Evolutionary conservation across 1,284 basidiomycete genomes (phyloP).

Genomic region (Ceratobasidium sp.): DNA sequence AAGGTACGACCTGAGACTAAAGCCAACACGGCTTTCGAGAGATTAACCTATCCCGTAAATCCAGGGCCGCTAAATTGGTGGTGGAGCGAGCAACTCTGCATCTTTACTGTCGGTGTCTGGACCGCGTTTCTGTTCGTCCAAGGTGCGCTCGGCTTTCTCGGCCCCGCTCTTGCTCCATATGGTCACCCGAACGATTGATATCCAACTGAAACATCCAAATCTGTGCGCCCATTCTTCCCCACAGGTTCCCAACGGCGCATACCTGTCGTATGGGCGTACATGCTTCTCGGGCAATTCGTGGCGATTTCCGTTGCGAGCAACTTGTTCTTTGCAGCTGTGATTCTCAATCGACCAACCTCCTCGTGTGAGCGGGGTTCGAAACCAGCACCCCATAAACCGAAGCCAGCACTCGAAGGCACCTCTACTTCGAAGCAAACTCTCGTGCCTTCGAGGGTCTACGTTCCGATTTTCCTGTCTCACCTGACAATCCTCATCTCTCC

Average conservation of each 20-base stretch:
- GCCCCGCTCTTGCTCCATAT: neutral
- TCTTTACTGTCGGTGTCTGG: conserved; percentile 73
- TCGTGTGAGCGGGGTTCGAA: conserved; percentile 29
- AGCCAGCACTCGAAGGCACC: conserved; percentile 4
- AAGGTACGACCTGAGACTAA: neutral
- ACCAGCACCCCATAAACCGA: neutral
- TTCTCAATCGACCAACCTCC: conserved; percentile 54
- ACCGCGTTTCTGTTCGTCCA: conserved; percentile 67
- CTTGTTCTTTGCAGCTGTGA: conserved; percentile 71
- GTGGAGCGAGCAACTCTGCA: conserved; percentile 78
- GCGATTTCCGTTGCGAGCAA: conserved; percentile 76
- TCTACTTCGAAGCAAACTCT: conserved; percentile 35
- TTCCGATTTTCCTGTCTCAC: conserved; percentile 63
- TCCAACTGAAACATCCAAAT: neutral
- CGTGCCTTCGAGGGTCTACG: conserved; percentile 55
- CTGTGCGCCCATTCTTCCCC: conserved; percentile 1
- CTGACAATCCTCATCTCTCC: conserved; percentile 64
- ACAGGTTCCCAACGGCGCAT: conserved; percentile 61
- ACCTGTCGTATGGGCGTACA: conserved; percentile 71
- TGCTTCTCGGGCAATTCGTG: conserved; percentile 79
- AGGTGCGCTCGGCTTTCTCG: conserved; percentile 56
- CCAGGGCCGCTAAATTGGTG: conserved; percentile 68
- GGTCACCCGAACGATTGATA: neutral
- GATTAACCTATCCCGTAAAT: neutral
- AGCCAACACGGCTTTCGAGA: neutral